Base-by-base conservation (phyloP, 73 alveolate species). In the Uronychia binucleata region DNA sequence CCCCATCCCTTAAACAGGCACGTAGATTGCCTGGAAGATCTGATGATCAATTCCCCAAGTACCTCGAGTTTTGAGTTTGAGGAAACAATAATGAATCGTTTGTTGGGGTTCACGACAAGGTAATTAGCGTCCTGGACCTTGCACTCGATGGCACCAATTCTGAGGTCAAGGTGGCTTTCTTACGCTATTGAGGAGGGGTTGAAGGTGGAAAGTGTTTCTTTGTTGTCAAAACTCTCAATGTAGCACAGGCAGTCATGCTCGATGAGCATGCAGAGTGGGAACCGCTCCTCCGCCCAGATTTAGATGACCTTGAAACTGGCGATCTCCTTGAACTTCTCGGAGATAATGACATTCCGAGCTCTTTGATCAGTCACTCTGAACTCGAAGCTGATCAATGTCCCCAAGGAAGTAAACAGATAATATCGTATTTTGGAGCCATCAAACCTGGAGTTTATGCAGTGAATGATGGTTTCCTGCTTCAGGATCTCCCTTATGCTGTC, bases 191-290 rank as follows among this genome's bases (percentile, higher is more conserved):
- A 11, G 5, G 31, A 30, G 5, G 28, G 86, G 34, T 34, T 79
- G 31, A 79, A 46, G 58, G 26, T 79, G 1, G 59, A 26, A 0
- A 79, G 58, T 1, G 86, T 28, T 8, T 19, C 78, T 1, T 57
- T 58, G n/a, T 79, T 34, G 27, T 33, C 30, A 14, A 57, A 46
- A 0, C 75, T 29, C 29, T 86, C 82, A n/a, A 88, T 82, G 58
- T 88, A 77, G 76, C 94, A 88, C 27, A 88, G 74, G 77, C 89
- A 83, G 33, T 86, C 94, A 46, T 88, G 94, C 34, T 88, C 94
- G 0, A 88, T 88, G 26, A 88, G 86, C 94, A 88, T 88, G 57
- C 94, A 88, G 1, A 88, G 74, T 76, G 80, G 79, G 26, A 75
- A 77, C 30, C 83, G 82, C 67, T 88, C 94, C 60, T 57, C 74